Conservation (phyloP, 2,329 filamentous ascomycete species). For the Penicillium sp. region DNA sequence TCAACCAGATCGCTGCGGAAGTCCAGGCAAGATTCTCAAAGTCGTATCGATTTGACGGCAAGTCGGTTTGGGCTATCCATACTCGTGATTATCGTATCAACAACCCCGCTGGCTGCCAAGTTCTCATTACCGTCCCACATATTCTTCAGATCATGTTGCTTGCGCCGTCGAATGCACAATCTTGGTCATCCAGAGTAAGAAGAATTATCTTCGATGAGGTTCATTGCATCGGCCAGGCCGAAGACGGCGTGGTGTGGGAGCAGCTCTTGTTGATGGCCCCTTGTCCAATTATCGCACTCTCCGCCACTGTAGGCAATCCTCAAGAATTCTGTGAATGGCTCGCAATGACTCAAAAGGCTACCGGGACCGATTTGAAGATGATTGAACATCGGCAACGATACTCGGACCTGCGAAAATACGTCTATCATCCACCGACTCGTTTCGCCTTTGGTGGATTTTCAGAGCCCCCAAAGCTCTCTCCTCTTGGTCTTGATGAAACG, state of each 20-base stretch:
- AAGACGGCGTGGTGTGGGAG: slow-evolving; percentile 73
- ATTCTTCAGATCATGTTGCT: slow-evolving; percentile 74
- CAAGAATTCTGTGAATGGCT: slow-evolving; percentile 66
- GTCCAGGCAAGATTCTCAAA: slow-evolving; percentile 70
- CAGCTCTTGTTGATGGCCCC: slow-evolving; percentile 67
- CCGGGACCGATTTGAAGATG: slow-evolving; percentile 52
- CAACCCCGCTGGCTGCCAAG: slow-evolving; percentile 64
- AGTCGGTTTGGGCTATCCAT: slow-evolving; percentile 72
- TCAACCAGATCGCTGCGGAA: slow-evolving; percentile 78
- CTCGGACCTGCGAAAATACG: slow-evolving; percentile 71
- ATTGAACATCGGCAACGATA: slow-evolving; percentile 64
- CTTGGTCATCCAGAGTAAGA: slow-evolving; percentile 63
- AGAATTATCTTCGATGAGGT: slow-evolving; percentile 80
- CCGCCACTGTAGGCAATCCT: slow-evolving; percentile 73
- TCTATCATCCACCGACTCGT: slow-evolving; percentile 50
- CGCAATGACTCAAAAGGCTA: too few species aligned
- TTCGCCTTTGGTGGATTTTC: slow-evolving; percentile 51
- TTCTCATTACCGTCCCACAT: slow-evolving; percentile 71
- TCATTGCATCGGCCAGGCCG: slow-evolving; percentile 69
- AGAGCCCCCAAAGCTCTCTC: slow-evolving; percentile 10
- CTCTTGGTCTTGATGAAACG: slow-evolving; percentile 44
- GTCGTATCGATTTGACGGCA: slow-evolving; percentile 50
- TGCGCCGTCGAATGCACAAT: slow-evolving; percentile 57
- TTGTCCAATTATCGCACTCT: slow-evolving; percentile 72
- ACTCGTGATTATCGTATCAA: slow-evolving; percentile 71